Evolutionary conservation across 768 basidiomycete species (phyloP).

Genomic region (Amanita jacksonii): DNA sequence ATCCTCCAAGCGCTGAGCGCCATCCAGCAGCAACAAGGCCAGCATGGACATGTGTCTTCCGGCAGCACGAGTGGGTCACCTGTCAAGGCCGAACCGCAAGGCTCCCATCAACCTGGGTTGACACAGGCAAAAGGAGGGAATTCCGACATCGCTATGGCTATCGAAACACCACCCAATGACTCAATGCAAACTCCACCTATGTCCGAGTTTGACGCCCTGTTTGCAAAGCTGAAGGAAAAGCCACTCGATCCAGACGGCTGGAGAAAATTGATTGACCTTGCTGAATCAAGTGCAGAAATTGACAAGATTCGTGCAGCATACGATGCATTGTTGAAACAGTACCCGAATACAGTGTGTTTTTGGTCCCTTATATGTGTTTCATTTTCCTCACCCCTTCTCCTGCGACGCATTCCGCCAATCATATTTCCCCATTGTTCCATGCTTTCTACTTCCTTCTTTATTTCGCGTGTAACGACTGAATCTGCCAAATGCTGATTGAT

Average conservation of each 20-base stretch:
- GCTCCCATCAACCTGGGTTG: neutral
- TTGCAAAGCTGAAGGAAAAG: constrained; percentile 50
- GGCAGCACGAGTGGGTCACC: neutral
- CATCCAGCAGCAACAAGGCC: neutral
- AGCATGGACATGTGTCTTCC: neutral
- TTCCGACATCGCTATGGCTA: neutral
- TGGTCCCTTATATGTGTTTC: constrained; percentile 10
- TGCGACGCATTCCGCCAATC: no score
- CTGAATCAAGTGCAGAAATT: constrained; percentile 70
- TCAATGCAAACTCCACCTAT: neutral
- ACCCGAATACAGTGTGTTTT: constrained; percentile 83
- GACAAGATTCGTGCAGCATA: constrained; percentile 75
- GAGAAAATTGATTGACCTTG: constrained; percentile 67
- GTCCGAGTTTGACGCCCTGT: constrained; percentile 58
- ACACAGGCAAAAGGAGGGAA: neutral
- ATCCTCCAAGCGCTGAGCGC: constrained; percentile 24
- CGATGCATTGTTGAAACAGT: constrained; percentile 72
- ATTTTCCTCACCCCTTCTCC: constrained; percentile 5
- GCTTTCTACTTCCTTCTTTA: neutral
- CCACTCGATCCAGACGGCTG: constrained; percentile 73
- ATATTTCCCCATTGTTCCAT: neutral
- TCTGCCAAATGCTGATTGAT: constrained; percentile 7
- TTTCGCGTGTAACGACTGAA: constrained; percentile 1
- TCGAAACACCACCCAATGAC: neutral
- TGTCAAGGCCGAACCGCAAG: neutral